Base-by-base conservation (phyloP, 2,329 filamentous ascomycete genomes). In the Penicillium sp. region DNA sequence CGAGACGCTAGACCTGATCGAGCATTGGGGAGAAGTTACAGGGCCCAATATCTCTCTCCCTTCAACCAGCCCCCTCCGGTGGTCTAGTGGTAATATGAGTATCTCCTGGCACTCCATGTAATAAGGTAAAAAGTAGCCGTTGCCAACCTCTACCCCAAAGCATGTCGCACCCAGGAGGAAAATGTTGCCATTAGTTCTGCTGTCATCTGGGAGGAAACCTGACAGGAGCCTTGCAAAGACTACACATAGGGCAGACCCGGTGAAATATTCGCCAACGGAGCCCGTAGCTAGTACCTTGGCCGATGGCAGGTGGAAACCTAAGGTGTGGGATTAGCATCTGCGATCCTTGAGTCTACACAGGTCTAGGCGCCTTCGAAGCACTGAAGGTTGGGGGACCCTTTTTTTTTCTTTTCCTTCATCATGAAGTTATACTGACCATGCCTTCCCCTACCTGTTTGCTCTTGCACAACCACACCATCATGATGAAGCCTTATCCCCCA, bases 171-270 rank as follows among this genome's bases (percentile, higher is more conserved):
- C 39, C 42, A 26, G 42, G 18, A 27, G 25, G 26, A 13, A 28
- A 32, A 7, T 34, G 13, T 4, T 9, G 26, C 42, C 29, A 9
- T 32, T 27, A 24, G 42, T 11, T 37, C 42, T 24, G 13, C 26
- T 18, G 42, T 44, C 42, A 28, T 32, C 42, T 37, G 33, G 33
- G 42, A 25, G n/a, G 32, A 18, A 35, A 25, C 41, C 32, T 44
- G 42, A 11, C 34, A 37, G 42, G 33, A 35, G 32, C 34, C 29
- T 35, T 36, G 32, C 42, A 11, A 44, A 44, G 42, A 44, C 42
- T 44, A 37, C 42, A 44, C 42, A 44, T 44, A 37, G 42, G 42
- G 42, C 33, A 37, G 42, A 43, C 41, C 41, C 28, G 41, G 28
- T 34, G 29, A 5, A 32, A 25, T n/a, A 5, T 25, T 29, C 29